Evolutionary conservation across 1,284 basidiomycete species (phyloP).

Genomic region (Fomes fomentarius): DNA sequence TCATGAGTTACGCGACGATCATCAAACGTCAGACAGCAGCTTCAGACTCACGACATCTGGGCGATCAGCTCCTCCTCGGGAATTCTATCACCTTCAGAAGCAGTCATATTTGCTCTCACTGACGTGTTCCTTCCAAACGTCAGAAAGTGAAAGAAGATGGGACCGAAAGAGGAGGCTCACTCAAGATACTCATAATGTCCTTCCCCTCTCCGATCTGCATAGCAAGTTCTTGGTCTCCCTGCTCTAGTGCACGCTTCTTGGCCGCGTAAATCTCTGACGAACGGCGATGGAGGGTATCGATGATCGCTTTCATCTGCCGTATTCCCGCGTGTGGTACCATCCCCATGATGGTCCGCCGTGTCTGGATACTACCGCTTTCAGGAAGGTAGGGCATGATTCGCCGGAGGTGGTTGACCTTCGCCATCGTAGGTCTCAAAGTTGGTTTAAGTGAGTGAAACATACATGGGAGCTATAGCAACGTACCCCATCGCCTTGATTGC

Average conservation of each 20-base stretch:
- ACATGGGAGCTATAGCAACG: not conserved
- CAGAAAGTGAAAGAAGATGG: too few relatives aligned
- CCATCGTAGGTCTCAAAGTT: slow-evolving; percentile 7
- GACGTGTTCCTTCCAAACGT: not conserved
- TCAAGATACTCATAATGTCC: slow-evolving; percentile 37
- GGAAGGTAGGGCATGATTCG: slow-evolving; percentile 12
- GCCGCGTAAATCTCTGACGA: slow-evolving; percentile 23
- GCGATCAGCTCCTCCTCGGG: slow-evolving; percentile 21
- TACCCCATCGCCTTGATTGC: slow-evolving; percentile 32
- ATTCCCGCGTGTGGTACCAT: slow-evolving; percentile 23
- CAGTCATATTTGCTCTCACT: slow-evolving; percentile 20
- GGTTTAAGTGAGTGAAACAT: not conserved
- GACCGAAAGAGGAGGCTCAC: slow-evolving; percentile 20
- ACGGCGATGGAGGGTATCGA: slow-evolving; percentile 23
- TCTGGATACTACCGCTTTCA: slow-evolving; percentile 2
- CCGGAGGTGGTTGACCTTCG: slow-evolving; percentile 1
- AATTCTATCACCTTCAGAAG: slow-evolving; percentile 8
- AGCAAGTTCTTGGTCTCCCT: slow-evolving; percentile 29
- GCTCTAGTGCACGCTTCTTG: slow-evolving; percentile 28
- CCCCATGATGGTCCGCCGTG: slow-evolving; percentile 17
- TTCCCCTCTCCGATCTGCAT: slow-evolving; percentile 28
- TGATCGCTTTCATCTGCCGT: slow-evolving; percentile 18
- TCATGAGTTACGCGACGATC: not conserved
- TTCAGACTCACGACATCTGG: slow-evolving; percentile 21
- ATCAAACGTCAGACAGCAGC: not conserved